These are phyloP conservation scores for Spencermartinsiella europaea DNA, from an alignment of 805 yeast genomes.

Conservation along the genomic window DNA sequence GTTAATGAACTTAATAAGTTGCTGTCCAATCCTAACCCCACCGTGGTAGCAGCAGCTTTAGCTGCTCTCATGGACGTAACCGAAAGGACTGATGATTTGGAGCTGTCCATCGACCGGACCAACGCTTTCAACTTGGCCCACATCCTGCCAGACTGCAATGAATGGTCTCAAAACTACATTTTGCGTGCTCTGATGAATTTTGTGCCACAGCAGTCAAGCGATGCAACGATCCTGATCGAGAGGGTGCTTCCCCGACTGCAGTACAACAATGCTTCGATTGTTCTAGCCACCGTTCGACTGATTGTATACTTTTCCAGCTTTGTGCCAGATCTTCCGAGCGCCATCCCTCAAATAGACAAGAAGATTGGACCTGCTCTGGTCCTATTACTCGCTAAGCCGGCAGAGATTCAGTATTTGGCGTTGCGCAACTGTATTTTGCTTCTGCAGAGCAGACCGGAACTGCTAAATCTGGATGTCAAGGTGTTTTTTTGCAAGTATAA, in stretches of 20 bases:
- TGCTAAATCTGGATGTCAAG: conserved; percentile 63
- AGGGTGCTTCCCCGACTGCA: conserved; percentile 63
- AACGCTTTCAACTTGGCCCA: conserved; percentile 43
- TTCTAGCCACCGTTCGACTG: conserved; percentile 66
- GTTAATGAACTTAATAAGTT: conserved; percentile 46
- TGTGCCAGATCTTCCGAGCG: conserved; percentile 49
- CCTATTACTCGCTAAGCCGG: conserved; percentile 64
- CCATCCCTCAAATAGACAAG: conserved; percentile 50
- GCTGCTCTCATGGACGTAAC: conserved; percentile 63
- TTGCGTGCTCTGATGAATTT: conserved; percentile 60
- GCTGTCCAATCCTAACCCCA: conserved; percentile 51
- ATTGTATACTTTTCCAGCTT: conserved; percentile 71
- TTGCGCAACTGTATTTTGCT: conserved; percentile 75
- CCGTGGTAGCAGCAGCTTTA: conserved; percentile 67
- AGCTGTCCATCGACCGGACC: conserved; percentile 47
- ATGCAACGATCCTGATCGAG: conserved; percentile 63
- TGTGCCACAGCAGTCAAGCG: conserved; percentile 65
- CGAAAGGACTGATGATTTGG: conserved; percentile 47
- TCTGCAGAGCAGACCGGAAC: conserved; percentile 57
- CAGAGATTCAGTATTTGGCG: conserved; percentile 79
- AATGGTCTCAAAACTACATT: conserved; percentile 70
- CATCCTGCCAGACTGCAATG: conserved; percentile 39
- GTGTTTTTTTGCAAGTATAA: conserved; percentile 77
- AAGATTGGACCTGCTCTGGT: conserved; percentile 65
- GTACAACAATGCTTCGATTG: conserved; percentile 78